Conservation (phyloP, 352 stramenopile species). For the Phytophthora pinifolia region DNA sequence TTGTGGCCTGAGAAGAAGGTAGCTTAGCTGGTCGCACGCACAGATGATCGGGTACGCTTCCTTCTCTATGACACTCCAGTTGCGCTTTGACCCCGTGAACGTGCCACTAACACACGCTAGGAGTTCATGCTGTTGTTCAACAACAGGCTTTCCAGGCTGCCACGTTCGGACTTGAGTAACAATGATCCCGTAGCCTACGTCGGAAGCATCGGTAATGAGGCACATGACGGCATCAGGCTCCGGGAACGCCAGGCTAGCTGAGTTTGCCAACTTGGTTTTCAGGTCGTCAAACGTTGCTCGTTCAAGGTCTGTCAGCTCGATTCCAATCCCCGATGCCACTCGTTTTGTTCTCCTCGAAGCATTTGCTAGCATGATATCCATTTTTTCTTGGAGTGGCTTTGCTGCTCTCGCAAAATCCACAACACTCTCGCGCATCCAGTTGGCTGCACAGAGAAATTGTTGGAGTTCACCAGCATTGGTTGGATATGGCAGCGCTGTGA, state of each 20-base stretch:
- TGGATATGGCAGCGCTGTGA: not conserved
- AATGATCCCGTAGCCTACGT: no score
- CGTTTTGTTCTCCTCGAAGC: no score
- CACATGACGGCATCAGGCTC: no score
- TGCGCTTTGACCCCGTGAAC: conserved; percentile 4
- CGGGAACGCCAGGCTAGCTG: no score
- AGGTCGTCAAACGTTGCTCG: no score
- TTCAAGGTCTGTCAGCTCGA: no score
- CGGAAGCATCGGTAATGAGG: no score
- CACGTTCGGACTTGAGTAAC: not conserved
- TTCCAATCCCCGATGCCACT: no score
- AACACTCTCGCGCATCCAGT: conserved; percentile 1
- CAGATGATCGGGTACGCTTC: conserved; percentile 8
- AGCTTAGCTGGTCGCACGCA: conserved; percentile 5
- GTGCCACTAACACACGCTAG: conserved; percentile 2
- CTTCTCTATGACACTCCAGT: conserved; percentile 12
- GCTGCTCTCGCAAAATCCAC: not conserved
- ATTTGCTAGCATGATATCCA: no score
- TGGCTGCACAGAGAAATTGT: conserved; percentile 10
- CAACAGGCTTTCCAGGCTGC: not conserved
- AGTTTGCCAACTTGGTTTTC: no score
- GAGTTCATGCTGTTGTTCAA: conserved; percentile 7
- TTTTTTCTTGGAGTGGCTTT: not conserved
- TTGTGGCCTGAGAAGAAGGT: not conserved
- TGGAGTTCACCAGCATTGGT: conserved; percentile 1